Conservation (phyloP, 2,329 filamentous ascomycete genomes). For the Tolypocladium tropicale region DNA sequence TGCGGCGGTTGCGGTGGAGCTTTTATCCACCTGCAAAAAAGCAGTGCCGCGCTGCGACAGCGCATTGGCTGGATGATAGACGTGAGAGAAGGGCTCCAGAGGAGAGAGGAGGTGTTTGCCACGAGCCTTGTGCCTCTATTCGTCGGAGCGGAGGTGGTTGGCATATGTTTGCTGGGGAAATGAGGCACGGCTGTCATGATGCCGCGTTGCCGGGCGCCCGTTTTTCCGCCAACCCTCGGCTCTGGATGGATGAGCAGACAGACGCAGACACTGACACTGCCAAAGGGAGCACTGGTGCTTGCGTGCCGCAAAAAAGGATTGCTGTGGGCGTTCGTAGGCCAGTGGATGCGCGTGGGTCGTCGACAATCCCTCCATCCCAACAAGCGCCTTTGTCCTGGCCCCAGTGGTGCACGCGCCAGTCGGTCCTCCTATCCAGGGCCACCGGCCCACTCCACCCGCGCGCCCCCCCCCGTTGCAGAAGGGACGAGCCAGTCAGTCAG, state of each 20-base stretch:
- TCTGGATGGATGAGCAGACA: not conserved
- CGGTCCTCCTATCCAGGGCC: not conserved
- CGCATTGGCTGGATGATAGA: not conserved
- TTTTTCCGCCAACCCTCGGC: not conserved
- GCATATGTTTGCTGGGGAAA: not conserved
- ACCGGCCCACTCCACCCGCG: not conserved
- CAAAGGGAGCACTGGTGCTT: not conserved
- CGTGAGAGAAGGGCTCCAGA: not conserved
- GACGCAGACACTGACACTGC: not conserved
- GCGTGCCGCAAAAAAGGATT: not conserved
- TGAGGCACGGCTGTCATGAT: not conserved
- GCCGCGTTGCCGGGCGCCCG: not conserved
- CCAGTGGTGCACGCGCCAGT: not conserved
- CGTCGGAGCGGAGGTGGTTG: no score
- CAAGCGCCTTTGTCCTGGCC: not conserved
- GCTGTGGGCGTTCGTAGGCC: not conserved
- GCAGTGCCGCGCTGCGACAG: not conserved
- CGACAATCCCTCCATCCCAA: not conserved
- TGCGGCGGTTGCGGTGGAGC: no score
- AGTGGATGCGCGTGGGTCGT: not conserved
- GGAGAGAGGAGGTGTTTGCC: not conserved
- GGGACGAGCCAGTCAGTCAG: not conserved
- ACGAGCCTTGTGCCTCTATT: no score
- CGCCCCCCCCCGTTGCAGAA: conserved; percentile 1
- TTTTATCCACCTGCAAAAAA: not conserved